These are phyloP conservation scores for Myxozyma kluyveri DNA, from an alignment of 805 yeast genomes.

Conservation along the genomic window DNA sequence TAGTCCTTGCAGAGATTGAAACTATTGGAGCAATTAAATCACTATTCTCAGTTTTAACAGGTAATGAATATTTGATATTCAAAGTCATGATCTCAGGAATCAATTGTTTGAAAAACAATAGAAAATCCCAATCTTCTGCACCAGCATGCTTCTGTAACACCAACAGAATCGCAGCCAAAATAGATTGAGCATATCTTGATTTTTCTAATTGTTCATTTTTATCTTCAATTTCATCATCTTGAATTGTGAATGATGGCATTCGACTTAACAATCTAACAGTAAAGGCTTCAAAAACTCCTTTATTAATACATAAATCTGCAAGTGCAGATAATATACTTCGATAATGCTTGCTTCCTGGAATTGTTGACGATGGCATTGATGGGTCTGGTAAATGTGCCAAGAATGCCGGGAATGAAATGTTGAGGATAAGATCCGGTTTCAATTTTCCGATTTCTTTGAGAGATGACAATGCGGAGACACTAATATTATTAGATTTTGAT, in stretches of 20 bases:
- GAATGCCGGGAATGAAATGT: constrained; percentile 52
- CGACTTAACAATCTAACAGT: constrained; percentile 42
- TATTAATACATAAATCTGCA: constrained; percentile 38
- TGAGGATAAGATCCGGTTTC: constrained; percentile 46
- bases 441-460: constrained; percentile 48
- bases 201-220: constrained; percentile 3
- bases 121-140: constrained; percentile 29
- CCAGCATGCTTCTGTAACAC: constrained; percentile 29
- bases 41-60: constrained; percentile 1
- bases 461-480: constrained; percentile 44
- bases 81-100: constrained; percentile 28
- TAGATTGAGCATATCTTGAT: constrained; percentile 29
- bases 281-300: constrained; percentile 41
- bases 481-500: background rate
- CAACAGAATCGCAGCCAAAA: constrained; percentile 35
- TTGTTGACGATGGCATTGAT: constrained; percentile 22
- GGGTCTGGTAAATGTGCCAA: constrained; percentile 52
- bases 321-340: constrained; percentile 37
- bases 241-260: constrained; percentile 31
- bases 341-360: constrained; percentile 31
- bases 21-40: constrained; percentile 16
- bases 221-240: background rate
- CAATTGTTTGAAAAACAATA: constrained; percentile 24
- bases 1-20: constrained; percentile 29
- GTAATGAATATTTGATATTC: constrained; percentile 15